Evolutionary conservation across 2,329 filamentous ascomycete species (phyloP).

Genomic region (Drechslerella dactyloides): DNA sequence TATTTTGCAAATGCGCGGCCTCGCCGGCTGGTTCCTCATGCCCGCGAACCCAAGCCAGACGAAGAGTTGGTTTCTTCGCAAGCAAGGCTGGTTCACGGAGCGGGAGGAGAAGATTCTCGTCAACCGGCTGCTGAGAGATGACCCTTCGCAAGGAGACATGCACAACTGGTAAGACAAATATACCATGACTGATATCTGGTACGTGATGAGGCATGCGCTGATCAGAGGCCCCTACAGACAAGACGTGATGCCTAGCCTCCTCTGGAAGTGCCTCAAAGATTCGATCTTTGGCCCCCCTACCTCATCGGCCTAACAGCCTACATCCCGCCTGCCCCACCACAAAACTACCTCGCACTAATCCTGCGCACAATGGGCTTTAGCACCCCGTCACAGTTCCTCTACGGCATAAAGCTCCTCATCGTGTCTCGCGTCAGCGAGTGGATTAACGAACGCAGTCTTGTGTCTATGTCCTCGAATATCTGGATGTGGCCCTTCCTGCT

Average conservation of each 20-base stretch:
- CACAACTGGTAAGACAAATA: slow-evolving; percentile 48
- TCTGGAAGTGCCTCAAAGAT: slow-evolving; percentile 57
- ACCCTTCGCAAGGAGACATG: slow-evolving; percentile 62
- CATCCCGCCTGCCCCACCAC: slow-evolving; percentile 60
- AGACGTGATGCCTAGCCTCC: slow-evolving; percentile 55
- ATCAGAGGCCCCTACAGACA: slow-evolving; percentile 56
- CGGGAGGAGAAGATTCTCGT: slow-evolving; percentile 68
- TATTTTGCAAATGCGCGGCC: slow-evolving; percentile 56
- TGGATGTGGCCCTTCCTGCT: slow-evolving; percentile 64
- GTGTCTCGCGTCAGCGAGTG: slow-evolving; percentile 61
- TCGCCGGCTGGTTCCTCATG: slow-evolving; percentile 61
- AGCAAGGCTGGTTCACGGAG: slow-evolving; percentile 67
- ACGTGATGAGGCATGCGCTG: background rate
- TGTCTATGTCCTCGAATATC: slow-evolving; percentile 62
- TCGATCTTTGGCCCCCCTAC: slow-evolving; percentile 59
- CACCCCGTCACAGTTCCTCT: slow-evolving; percentile 60
- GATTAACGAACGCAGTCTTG: slow-evolving; percentile 61
- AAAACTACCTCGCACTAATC: slow-evolving; percentile 61
- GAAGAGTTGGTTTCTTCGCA: slow-evolving; percentile 54
- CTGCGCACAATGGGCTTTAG: slow-evolving; percentile 60
- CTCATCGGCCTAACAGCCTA: slow-evolving; percentile 57
- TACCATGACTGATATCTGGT: slow-evolving; percentile 56
- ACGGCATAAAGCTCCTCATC: slow-evolving; percentile 61
- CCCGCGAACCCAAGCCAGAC: slow-evolving; percentile 64
- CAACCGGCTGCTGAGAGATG: slow-evolving; percentile 65